Evolutionary conservation across 495 filamentous ascomycete genomes (phyloP).

Genomic region (Xylaria venustula): DNA sequence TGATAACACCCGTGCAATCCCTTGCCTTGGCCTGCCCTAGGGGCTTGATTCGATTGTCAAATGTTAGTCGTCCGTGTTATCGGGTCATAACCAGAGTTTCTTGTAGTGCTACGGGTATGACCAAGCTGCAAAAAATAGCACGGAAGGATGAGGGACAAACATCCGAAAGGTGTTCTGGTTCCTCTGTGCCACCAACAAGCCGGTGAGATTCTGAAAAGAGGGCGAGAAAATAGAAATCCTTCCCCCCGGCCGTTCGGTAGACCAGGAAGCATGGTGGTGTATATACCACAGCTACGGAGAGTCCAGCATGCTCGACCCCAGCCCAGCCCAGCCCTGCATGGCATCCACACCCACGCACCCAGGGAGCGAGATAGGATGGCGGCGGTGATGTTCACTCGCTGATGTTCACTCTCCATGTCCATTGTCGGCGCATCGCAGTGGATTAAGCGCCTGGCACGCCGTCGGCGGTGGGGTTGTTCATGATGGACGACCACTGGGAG

Average conservation of each 20-base stretch:
- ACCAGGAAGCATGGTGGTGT: constrained; percentile 16
- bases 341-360: constrained; percentile 11
- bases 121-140: constrained; percentile 1
- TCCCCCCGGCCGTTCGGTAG: constrained; percentile 14
- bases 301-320: background rate
- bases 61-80: constrained; percentile 12
- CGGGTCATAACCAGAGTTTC: constrained; percentile 12
- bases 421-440: constrained; percentile 21
- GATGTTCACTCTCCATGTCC: constrained; percentile 11
- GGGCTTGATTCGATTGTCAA: background rate
- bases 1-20: no score
- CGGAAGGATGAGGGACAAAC: background rate
- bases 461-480: constrained; percentile 22
- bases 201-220: constrained; percentile 2
- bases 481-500: constrained; percentile 25
- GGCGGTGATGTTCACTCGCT: constrained; percentile 20
- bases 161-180: background rate
- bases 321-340: constrained; percentile 4
- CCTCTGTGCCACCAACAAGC: background rate
- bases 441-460: constrained; percentile 29
- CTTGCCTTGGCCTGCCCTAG: background rate
- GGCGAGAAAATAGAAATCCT: constrained; percentile 19
- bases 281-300: constrained; percentile 10
- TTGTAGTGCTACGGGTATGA: constrained; percentile 9
- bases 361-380: constrained; percentile 16